phyloP scores from a whole-genome alignment of 2,329 filamentous ascomycete species.

The Colletotrichum eleusines region DNA sequence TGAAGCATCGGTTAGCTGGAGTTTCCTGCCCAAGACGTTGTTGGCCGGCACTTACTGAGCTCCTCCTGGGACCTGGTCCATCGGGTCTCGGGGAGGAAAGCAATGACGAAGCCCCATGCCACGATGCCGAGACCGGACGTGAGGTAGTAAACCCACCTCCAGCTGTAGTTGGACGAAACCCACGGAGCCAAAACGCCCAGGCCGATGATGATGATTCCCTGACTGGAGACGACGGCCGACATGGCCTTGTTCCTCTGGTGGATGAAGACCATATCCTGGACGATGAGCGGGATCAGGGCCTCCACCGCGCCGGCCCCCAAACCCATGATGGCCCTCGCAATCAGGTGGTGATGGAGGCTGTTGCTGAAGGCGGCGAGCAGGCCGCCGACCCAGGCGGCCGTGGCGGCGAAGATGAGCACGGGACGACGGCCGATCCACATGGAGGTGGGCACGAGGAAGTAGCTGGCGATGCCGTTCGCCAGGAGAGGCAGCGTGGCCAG shows the following conservation, averaged over 20 bases:
- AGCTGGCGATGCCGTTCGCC: slow-evolving; percentile 51
- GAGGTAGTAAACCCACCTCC: slow-evolving; percentile 53
- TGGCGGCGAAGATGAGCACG: slow-evolving; percentile 49
- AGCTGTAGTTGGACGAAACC: slow-evolving; percentile 48
- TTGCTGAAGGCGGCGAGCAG: slow-evolving; percentile 51
- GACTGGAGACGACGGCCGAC: slow-evolving; percentile 48
- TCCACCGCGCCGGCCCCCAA: slow-evolving; percentile 52
- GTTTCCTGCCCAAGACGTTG: rapidly evolving
- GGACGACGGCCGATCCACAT: slow-evolving; percentile 53
- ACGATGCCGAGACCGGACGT: slow-evolving; percentile 48
- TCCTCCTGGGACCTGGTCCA: slow-evolving; percentile 49
- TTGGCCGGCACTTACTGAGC: slow-evolving; percentile 44
- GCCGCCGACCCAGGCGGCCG: slow-evolving; percentile 51
- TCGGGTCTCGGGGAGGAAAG: slow-evolving; percentile 52
- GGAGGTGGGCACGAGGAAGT: slow-evolving; percentile 52
- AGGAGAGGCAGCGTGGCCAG: slow-evolving; percentile 52
- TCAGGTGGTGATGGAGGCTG: slow-evolving; percentile 47
- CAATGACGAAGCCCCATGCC: slow-evolving; percentile 50
- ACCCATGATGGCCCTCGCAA: slow-evolving; percentile 50
- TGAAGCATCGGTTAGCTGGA: neutral
- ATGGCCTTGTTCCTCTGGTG: slow-evolving; percentile 53
- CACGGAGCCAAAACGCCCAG: slow-evolving; percentile 48
- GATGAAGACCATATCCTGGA: slow-evolving; percentile 54
- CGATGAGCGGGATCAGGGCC: slow-evolving; percentile 52
- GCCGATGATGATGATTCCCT: slow-evolving; percentile 48